Evolutionary conservation across 768 basidiomycete species (phyloP), one percentile per base, ranked within the genome.

Genomic region (Baorangia bicolor): DNA sequence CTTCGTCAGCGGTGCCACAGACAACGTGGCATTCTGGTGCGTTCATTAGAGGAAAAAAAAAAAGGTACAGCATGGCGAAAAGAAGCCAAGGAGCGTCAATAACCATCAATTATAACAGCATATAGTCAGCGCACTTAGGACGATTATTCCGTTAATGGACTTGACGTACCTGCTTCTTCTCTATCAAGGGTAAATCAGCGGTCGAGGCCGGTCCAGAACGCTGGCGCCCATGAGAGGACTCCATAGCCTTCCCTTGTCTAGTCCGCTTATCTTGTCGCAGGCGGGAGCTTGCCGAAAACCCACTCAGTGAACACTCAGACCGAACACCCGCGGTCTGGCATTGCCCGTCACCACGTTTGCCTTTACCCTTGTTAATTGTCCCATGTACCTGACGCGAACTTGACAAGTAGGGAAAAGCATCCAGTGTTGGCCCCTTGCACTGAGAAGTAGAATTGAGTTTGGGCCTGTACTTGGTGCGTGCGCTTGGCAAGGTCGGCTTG

Each of bases 1-100:
- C 59, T 75, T 75, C 49, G 81, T 82, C 53, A 74, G 64, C 64
- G 66, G 72, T 64, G 61, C 58, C 56, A 66, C 64, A 41, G 64
- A 47, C 42, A 57, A 55, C 64, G 66, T 64, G 58, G 61, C 58
- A n/a, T 31, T 60, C 69, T 72, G 28, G 51, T 14, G 2, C 8
- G 31, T 57, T 49, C 55, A 58, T 55, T 40, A 52, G 37, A 20
- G n/a, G n/a, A n/a, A 44, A 49, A 44, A 57, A 54, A 41, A 52
- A 46, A 49, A 41, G 61, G 69, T 38, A 70, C 58, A 61, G 55
- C 54, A 60, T 48, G 53, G 57, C 33, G 3, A 33, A 33, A 9
- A 30, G 28, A 37, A 37, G 30, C 11, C 39, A 55, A 25, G 18
- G 40, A 31, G 48, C 51, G 50, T 38, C 64, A 58, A 54, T 11